These are phyloP conservation scores for Clonostachys rosea DNA, from an alignment of 2,329 filamentous ascomycete genomes.

Conservation along the genomic window DNA sequence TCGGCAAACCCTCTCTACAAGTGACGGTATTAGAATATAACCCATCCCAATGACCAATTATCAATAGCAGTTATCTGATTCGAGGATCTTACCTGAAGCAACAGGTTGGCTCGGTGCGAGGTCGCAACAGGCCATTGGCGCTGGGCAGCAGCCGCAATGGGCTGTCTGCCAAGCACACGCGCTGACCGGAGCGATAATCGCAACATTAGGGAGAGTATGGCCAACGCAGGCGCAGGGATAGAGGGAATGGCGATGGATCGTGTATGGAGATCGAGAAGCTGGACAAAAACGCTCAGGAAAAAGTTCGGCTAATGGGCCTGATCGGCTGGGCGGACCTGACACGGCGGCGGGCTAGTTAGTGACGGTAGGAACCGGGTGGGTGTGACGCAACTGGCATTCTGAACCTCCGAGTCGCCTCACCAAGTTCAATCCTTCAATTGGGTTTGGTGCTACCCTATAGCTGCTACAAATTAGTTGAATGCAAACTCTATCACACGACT, in stretches of 20 bases:
- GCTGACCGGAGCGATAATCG: slow-evolving; percentile 64
- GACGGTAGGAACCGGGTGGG: background rate
- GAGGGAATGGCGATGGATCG: slow-evolving; percentile 14
- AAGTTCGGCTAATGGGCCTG: slow-evolving; percentile 33
- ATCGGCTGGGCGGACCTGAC: too few relatives aligned
- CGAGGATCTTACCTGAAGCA: slow-evolving; percentile 18
- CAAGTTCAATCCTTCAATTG: background rate
- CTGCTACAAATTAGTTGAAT: background rate
- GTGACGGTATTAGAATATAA: too few relatives aligned
- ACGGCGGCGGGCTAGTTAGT: background rate
- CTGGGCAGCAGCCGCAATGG: slow-evolving; percentile 44
- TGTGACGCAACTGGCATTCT: background rate
- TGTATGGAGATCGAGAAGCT: slow-evolving; percentile 8
- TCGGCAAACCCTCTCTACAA: too few relatives aligned
- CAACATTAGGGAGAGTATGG: slow-evolving; percentile 58
- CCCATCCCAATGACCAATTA: too few relatives aligned
- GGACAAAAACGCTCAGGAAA: slow-evolving; percentile 37
- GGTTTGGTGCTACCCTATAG: background rate
- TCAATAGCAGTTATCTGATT: too few relatives aligned
- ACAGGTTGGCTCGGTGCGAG: slow-evolving; percentile 22
- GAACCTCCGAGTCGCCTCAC: background rate
- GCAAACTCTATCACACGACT: too few relatives aligned
- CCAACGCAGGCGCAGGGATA: slow-evolving; percentile 25
- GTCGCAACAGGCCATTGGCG: slow-evolving; percentile 52
- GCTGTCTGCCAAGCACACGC: slow-evolving; percentile 52